phyloP scores from a whole-genome alignment of 2,329 filamentous ascomycete genomes.

The Orbilia javanica region DNA sequence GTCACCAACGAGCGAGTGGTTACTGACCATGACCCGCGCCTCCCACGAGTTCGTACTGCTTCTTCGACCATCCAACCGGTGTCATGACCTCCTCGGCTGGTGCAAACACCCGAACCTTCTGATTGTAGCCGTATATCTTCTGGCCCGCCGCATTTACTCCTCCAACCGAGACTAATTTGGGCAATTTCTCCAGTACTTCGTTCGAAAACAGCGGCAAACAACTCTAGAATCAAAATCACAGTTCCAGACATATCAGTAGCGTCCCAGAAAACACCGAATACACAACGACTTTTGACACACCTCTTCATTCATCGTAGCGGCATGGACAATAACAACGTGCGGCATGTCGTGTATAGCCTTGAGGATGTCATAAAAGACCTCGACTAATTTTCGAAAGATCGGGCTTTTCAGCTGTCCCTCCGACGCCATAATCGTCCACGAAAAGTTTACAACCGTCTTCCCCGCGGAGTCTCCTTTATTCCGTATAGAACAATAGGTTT shows the following conservation, averaged over 20 bases:
- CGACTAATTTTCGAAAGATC: neutral
- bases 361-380: neutral
- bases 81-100: constrained; percentile 16
- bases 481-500: constrained; percentile 24
- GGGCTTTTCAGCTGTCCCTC: neutral
- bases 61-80: constrained; percentile 24
- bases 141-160: constrained; percentile 15
- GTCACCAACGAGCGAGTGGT: neutral
- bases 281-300: neutral
- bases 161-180: constrained; percentile 29
- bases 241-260: neutral
- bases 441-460: constrained; percentile 28
- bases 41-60: constrained; percentile 16
- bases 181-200: neutral
- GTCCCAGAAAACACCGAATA: neutral
- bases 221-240: neutral
- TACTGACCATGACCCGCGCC: constrained; percentile 25
- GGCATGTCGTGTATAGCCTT: constrained; percentile 21
- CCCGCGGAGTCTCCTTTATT: neutral
- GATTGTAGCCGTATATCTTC: neutral
- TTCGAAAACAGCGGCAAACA: neutral
- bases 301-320: neutral
- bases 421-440: neutral
- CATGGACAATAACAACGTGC: constrained; percentile 23
- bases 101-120: constrained; percentile 2